A percentile compares a stretch with the other conserved stretches of the same genome.
These are phyloP conservation scores for Wickerhamomyces canadensis DNA, from an alignment of 805 yeast species.

Conservation along the genomic window DNA sequence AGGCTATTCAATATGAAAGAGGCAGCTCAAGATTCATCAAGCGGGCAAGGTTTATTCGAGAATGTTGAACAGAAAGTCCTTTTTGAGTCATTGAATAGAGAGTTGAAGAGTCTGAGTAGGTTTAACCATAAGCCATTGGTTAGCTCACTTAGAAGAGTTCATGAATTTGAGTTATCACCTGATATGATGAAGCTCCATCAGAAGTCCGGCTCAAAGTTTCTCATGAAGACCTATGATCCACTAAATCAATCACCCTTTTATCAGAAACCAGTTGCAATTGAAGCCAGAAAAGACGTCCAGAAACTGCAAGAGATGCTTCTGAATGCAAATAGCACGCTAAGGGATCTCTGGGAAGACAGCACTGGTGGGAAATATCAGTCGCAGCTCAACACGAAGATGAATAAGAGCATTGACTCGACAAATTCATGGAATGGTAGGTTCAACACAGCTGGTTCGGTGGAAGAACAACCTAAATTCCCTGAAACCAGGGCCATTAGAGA, in stretches of 20 bases:
- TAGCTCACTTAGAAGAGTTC: constrained; percentile 7
- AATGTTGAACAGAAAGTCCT: constrained; percentile 19
- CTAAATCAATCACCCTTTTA: neutral
- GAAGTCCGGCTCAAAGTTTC: neutral
- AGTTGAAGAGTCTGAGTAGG: constrained; percentile 15
- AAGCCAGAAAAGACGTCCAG: neutral
- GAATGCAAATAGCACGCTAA: neutral
- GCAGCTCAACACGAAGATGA: neutral
- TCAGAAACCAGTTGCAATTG: too few species aligned
- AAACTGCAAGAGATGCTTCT: neutral
- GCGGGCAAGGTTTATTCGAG: constrained; percentile 3
- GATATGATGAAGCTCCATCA: neutral
- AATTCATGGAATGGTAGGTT: neutral
- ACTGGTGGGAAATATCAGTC: too few species aligned
- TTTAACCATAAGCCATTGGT: constrained; percentile 15
- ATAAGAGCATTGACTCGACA: neutral
- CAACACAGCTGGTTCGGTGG: too few species aligned
- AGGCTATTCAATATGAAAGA: constrained; percentile 14
- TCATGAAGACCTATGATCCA: neutral
- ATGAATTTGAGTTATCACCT: neutral
- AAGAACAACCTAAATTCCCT: neutral
- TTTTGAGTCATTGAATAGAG: constrained; percentile 19
- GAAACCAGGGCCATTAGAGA: neutral
- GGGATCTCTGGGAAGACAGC: neutral
- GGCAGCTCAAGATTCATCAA: constrained; percentile 3